Evolutionary conservation across 2,329 filamentous ascomycete genomes (phyloP).

Genomic region (Aciculosporium take): DNA sequence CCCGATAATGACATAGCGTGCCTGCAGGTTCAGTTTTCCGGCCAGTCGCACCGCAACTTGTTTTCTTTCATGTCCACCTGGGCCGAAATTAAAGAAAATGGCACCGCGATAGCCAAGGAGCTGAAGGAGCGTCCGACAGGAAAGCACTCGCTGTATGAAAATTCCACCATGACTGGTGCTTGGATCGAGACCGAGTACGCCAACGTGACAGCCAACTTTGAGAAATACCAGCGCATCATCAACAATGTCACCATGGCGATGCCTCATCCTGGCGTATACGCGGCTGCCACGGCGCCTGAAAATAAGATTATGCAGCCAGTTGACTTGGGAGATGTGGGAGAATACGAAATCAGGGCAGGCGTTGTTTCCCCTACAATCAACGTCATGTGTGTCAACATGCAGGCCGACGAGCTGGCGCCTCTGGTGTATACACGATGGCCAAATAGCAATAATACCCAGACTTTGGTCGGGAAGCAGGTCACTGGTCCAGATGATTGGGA

Average conservation of each 20-base stretch:
- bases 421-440: slow-evolving; percentile 52
- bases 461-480: slow-evolving; percentile 19
- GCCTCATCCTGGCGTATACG: slow-evolving; percentile 56
- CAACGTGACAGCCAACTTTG: slow-evolving; percentile 37
- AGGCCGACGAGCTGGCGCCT: slow-evolving; percentile 41
- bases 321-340: slow-evolving; percentile 49
- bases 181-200: slow-evolving; percentile 49
- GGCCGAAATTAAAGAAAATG: slow-evolving; percentile 30
- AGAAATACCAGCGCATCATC: slow-evolving; percentile 40
- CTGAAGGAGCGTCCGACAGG: slow-evolving; percentile 40
- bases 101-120: slow-evolving; percentile 25
- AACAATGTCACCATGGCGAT: slow-evolving; percentile 68
- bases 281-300: slow-evolving; percentile 42
- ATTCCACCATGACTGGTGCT: slow-evolving; percentile 52
- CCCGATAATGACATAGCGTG: slow-evolving; percentile 39
- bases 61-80: slow-evolving; percentile 45
- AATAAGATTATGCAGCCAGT: slow-evolving; percentile 60
- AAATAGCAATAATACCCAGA: slow-evolving; percentile 19
- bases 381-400: slow-evolving; percentile 57
- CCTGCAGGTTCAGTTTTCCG: slow-evolving; percentile 53
- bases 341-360: slow-evolving; percentile 53
- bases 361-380: slow-evolving; percentile 59
- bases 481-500: slow-evolving; percentile 20
- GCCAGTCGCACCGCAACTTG: slow-evolving; percentile 57
- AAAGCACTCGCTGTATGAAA: slow-evolving; percentile 52